Evolutionary conservation across 2,329 filamentous ascomycete species (phyloP).

Genomic region (Fusarium fracticaudum): DNA sequence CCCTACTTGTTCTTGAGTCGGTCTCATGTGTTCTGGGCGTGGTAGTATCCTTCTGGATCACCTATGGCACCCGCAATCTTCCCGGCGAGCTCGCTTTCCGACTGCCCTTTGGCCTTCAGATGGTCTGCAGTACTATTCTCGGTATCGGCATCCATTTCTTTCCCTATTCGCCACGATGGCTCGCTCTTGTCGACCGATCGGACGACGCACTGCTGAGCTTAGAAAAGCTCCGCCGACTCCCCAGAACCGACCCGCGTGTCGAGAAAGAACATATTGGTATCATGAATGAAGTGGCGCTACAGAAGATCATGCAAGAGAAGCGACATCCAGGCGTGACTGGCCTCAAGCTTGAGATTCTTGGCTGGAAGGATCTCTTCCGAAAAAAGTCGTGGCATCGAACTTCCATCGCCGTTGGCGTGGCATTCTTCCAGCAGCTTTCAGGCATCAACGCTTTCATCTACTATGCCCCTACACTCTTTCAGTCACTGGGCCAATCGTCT

Average conservation of each 20-base stretch:
- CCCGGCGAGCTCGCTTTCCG: slow-evolving; percentile 53
- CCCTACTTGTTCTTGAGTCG: slow-evolving; percentile 59
- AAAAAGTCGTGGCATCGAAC: slow-evolving; percentile 4
- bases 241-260: slow-evolving; percentile 53
- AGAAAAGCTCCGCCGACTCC: slow-evolving; percentile 52
- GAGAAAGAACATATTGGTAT: slow-evolving; percentile 10
- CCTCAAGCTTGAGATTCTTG: not conserved
- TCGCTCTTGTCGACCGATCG: slow-evolving; percentile 52
- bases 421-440: slow-evolving; percentile 41
- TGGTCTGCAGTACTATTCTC: slow-evolving; percentile 34
- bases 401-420: slow-evolving; percentile 26
- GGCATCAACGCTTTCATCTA: slow-evolving; percentile 37
- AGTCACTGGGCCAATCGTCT: slow-evolving; percentile 39
- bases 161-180: slow-evolving; percentile 59
- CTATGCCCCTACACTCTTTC: slow-evolving; percentile 43
- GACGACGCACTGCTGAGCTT: slow-evolving; percentile 52
- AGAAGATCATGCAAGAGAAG: not conserved
- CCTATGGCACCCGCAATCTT: slow-evolving; percentile 59
- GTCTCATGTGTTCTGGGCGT: slow-evolving; percentile 53
- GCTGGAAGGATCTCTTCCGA: slow-evolving; percentile 16
- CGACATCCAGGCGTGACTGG: not conserved
- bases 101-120: slow-evolving; percentile 49
- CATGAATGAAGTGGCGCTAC: not conserved
- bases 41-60: slow-evolving; percentile 62
- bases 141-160: slow-evolving; percentile 54